Conservation (phyloP, 2,329 filamentous ascomycete species). For the Stagonosporopsis tanaceti region DNA sequence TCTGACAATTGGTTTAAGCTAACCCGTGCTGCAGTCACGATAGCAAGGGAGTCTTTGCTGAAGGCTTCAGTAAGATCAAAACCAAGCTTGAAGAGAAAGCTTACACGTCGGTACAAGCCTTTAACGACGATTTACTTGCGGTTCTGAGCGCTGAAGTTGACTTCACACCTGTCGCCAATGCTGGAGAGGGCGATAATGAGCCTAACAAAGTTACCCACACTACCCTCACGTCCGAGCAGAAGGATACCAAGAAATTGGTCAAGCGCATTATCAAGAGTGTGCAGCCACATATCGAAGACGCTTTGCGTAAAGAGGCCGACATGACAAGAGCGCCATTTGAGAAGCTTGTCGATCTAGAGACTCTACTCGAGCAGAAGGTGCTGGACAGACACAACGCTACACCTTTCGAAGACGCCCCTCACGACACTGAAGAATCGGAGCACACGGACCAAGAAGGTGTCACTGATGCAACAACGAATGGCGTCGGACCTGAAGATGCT, state of each 20-base stretch:
- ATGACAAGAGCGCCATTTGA: constrained; percentile 75
- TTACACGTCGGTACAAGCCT: constrained; percentile 68
- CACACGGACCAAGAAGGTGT: constrained; percentile 19
- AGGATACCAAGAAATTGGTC: constrained; percentile 82
- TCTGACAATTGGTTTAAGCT: constrained; percentile 8
- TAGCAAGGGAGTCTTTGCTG: constrained; percentile 61
- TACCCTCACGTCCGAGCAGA: constrained; percentile 67
- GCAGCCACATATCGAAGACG: constrained; percentile 78
- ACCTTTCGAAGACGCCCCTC: constrained; percentile 33
- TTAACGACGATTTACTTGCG: constrained; percentile 65
- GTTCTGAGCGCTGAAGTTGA: constrained; percentile 64
- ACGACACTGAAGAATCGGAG: constrained; percentile 32
- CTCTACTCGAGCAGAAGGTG: constrained; percentile 73
- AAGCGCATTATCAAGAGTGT: constrained; percentile 88
- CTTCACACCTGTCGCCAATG: constrained; percentile 54
- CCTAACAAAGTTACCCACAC: constrained; percentile 52
- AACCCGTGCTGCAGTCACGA: constrained; percentile 47
- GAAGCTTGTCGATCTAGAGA: constrained; percentile 76
- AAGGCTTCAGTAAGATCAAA: constrained; percentile 62
- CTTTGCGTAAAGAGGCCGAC: constrained; percentile 82
- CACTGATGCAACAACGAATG: constrained; percentile 23
- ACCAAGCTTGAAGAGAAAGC: constrained; percentile 62
- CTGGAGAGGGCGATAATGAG: constrained; percentile 53
- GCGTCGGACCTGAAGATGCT: constrained; percentile 21
- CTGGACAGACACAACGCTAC: constrained; percentile 55